These are phyloP conservation scores for Aspergillus nanangensis DNA, from an alignment of 495 filamentous ascomycete genomes.

Conservation along the genomic window DNA sequence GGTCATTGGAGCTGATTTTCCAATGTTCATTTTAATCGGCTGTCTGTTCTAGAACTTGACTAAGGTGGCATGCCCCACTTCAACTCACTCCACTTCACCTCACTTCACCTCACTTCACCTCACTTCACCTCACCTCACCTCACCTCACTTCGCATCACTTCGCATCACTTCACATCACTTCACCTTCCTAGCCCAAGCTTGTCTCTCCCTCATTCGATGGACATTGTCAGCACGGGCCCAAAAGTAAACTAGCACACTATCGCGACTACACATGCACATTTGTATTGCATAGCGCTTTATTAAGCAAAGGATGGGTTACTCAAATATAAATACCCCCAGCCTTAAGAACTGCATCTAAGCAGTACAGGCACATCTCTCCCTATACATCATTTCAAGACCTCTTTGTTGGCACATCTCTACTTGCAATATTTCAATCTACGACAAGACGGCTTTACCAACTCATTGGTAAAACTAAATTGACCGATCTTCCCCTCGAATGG, in stretches of 20 bases:
- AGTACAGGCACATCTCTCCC: too few relatives aligned
- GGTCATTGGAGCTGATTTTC: too few relatives aligned
- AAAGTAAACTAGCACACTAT: neutral
- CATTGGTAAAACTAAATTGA: neutral
- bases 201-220: neutral
- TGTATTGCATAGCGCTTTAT: neutral
- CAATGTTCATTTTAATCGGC: too few relatives aligned
- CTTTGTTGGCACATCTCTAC: too few relatives aligned
- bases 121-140: neutral
- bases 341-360: too few relatives aligned
- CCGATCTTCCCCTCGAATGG: neutral
- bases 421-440: neutral
- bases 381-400: too few relatives aligned
- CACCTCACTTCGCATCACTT: neutral
- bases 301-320: neutral
- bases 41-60: too few relatives aligned
- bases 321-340: neutral
- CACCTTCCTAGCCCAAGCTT: neutral
- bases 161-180: neutral
- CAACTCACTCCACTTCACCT: neutral
- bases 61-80: too few relatives aligned
- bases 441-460: neutral
- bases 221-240: neutral
- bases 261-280: neutral
- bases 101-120: neutral